A percentile compares a stretch with the other conserved stretches of the same genome.
Conservation (phyloP, 768 basidiomycete genomes). For the Tricholoma saponaceum region DNA sequence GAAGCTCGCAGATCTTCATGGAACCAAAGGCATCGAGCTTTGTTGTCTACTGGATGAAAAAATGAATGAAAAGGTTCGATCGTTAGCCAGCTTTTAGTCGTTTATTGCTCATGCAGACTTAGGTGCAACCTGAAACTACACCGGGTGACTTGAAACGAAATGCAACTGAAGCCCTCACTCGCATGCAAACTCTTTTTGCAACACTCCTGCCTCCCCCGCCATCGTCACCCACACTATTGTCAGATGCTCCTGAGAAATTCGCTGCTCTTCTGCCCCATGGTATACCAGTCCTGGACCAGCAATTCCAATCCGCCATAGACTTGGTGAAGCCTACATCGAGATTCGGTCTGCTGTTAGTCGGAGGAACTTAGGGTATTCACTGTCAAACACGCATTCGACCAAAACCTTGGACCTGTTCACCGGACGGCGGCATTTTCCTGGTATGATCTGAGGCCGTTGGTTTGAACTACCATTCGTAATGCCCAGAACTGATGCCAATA, state of each 20-base stretch:
- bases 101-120: constrained; percentile 2
- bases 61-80: constrained; percentile 15
- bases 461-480: not conserved
- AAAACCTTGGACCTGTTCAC: not conserved
- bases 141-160: constrained; percentile 10
- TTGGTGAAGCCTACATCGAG: constrained; percentile 69
- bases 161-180: constrained; percentile 43
- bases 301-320: constrained; percentile 56
- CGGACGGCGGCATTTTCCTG: not conserved
- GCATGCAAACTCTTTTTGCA: constrained; percentile 60
- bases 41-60: constrained; percentile 22
- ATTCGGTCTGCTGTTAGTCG: constrained; percentile 71
- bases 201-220: constrained; percentile 47
- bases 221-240: constrained; percentile 8
- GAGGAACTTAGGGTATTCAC: constrained; percentile 31
- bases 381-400: not conserved
- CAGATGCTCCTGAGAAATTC: constrained; percentile 30
- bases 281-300: constrained; percentile 45
- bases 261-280: constrained; percentile 50
- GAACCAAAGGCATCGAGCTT: constrained; percentile 25
- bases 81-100: not conserved
- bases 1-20: constrained; percentile 34
- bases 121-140: constrained; percentile 13
- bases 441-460: not conserved
- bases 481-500: no score